Conservation (phyloP, 495 filamentous ascomycete genomes). For the Peziza echinospora region DNA sequence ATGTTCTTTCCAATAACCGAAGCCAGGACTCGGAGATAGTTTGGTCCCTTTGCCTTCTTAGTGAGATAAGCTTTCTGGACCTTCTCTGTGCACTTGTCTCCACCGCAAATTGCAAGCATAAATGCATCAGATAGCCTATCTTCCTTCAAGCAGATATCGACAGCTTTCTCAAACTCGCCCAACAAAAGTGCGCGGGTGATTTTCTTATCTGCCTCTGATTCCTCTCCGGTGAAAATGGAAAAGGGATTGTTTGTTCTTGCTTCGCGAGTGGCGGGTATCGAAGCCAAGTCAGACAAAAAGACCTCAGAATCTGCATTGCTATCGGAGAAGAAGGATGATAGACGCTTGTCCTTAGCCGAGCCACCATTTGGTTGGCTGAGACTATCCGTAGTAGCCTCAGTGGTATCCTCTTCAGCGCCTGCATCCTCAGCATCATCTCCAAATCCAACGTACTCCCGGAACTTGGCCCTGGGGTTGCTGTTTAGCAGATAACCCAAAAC, state of each 20-base stretch:
- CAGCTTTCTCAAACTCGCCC: constrained; percentile 75
- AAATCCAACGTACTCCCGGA: constrained; percentile 78
- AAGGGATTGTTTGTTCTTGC: constrained; percentile 75
- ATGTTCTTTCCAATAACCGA: constrained; percentile 91
- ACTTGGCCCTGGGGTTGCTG: constrained; percentile 52
- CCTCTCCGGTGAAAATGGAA: constrained; percentile 56
- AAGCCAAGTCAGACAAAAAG: constrained; percentile 56
- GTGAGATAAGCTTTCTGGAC: constrained; percentile 81
- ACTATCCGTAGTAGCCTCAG: constrained; percentile 13
- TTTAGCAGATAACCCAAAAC: constrained; percentile 77
- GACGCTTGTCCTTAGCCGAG: constrained; percentile 34
- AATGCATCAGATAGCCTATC: constrained; percentile 86
- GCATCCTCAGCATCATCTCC: constrained; percentile 29
- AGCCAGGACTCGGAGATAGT: constrained; percentile 75
- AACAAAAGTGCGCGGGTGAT: constrained; percentile 77
- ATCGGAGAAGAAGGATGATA: constrained; percentile 64
- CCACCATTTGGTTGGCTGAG: constrained; percentile 14
- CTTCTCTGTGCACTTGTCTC: constrained; percentile 81
- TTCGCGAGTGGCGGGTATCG: constrained; percentile 58
- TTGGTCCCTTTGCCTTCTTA: constrained; percentile 58
- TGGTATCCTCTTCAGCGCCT: constrained; percentile 27
- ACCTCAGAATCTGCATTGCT: constrained; percentile 50
- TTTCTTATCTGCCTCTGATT: constrained; percentile 58
- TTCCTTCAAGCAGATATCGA: constrained; percentile 70
- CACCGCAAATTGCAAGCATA: constrained; percentile 92